These are phyloP conservation scores for Auricularia cornea DNA, from an alignment of 768 basidiomycete species.

Conservation along the genomic window DNA sequence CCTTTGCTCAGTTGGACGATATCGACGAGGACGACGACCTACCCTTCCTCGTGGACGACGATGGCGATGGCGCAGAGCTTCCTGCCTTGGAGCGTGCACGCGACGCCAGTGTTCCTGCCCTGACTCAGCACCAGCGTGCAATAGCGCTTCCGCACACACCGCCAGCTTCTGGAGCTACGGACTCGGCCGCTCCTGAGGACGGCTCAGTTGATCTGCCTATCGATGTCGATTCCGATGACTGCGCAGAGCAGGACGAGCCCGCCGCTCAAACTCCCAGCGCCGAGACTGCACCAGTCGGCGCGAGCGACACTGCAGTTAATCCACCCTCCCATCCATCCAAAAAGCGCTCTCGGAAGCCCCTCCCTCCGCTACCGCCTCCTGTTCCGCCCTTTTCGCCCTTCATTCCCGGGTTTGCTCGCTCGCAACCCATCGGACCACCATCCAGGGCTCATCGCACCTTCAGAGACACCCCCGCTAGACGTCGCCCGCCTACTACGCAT, in stretches of 20 bases:
- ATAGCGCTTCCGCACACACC: not conserved
- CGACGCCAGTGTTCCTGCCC: not conserved
- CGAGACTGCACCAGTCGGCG: too few relatives aligned
- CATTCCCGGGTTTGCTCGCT: not conserved
- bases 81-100: not conserved
- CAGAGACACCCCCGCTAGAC: not conserved
- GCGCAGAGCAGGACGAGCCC: too few relatives aligned
- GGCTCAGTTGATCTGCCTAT: too few relatives aligned
- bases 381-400: not conserved
- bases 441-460: not conserved
- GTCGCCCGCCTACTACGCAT: too few relatives aligned
- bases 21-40: too few relatives aligned
- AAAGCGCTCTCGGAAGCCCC: not conserved
- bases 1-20: too few relatives aligned
- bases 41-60: not conserved
- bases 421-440: not conserved
- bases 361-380: not conserved
- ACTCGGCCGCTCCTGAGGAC: too few relatives aligned
- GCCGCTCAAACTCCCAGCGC: too few relatives aligned
- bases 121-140: not conserved
- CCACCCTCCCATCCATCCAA: not conserved
- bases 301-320: not conserved
- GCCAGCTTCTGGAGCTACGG: too few relatives aligned
- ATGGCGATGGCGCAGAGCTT: not conserved
- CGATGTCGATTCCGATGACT: too few relatives aligned